Base-by-base conservation (phyloP, 768 basidiomycete species). In the Tephrocybe sp. region DNA sequence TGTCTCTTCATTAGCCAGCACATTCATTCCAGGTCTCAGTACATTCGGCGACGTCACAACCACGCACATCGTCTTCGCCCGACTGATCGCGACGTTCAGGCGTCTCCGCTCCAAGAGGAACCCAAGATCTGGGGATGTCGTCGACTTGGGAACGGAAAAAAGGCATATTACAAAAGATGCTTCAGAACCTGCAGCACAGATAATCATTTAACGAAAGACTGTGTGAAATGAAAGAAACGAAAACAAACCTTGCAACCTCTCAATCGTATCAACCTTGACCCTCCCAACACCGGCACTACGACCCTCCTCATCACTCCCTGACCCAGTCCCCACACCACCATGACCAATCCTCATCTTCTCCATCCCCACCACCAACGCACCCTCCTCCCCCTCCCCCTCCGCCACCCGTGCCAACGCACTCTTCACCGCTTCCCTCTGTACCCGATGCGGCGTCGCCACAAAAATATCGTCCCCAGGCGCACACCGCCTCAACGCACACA, bases 111-210 rank as follows among this genome's bases (percentile, higher is more conserved):
- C 74, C 11, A 80, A 62, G 7, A 80, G 59, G 54, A 79, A 80
- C 1, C 61, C 63, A 4, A 77, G 64, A 51, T 76, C 73, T 2
- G 66, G 53, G 12, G 57, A 46, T 4, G 38, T 33, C 22, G 69
- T 62, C 1, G 66, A 60, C 30, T 66, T 68, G 19, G 77, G 74
- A 14, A 77, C 55, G 10, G 78, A 76, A 60, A 80, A 77, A 13
- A 79, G 60, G 48, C 77, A 80, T 31, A 80, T 76, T 7, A 80
- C 79, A 45, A 79, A 78, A 1, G 72, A 67, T 1, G 79, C 79
- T 55, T 80, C 79, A 2, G 78, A 77, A 45, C 78, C 78, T 78
- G n/a, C 19, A 47, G 16, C 26, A 46, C 17, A 23, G 0, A 8
- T 35, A 22, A 30, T 40, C 12, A n/a, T 10, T 23, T 12, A 38